Evolutionary conservation across 306 rosid genomes (phyloP), one percentile per base, ranked within the genome.

Genomic region (Astragalus membranaceus): DNA sequence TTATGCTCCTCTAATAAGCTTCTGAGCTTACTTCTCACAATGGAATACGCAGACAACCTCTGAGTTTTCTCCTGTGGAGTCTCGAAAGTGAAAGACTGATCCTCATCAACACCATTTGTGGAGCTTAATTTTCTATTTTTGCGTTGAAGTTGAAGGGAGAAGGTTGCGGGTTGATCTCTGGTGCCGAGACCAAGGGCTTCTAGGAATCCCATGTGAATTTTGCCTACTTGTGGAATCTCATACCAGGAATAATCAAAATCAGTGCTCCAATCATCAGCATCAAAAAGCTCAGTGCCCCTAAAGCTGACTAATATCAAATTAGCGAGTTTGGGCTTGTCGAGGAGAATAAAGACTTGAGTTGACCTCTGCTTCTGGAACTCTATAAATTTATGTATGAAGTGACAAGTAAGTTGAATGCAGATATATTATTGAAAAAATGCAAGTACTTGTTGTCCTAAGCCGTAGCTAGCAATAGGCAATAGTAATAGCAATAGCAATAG

Each of bases 241-340:
- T 83, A 91, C 92, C 96, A 88, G 46, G 91, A 88, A 81, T 85
- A 91, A 67, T 87, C 97, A 70, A 88, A 88, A 75, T 91, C 97
- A 15, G 92, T 82, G 29, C 78, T 62, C 97, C 96, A 91, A 66
- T 87, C 92, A 80, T 83, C 76, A 2, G 93, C 87, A 73, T 83
- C 85, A 74, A 88, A 88, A 67, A 84, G 96, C 33, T 88, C 96
- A 9, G 92, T 88, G 37, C 96, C 96, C 80, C 91, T 70, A 76
- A 91, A 91, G 84, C 89, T 83, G 76, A 91, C 67, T 67, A 87
- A 47, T 78, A 91, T 84, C 61, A 91, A 72, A 66, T 87, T 83
- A 30, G 97, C 92, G 67, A 80, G 91, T 76, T 72, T 74, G 43
- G 84, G 67, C 79, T 91, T 88, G 81, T 91, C 92, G 26, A 77